Evolutionary conservation across 805 yeast genomes (phyloP).

Genomic region (Candida odintsovae): DNA sequence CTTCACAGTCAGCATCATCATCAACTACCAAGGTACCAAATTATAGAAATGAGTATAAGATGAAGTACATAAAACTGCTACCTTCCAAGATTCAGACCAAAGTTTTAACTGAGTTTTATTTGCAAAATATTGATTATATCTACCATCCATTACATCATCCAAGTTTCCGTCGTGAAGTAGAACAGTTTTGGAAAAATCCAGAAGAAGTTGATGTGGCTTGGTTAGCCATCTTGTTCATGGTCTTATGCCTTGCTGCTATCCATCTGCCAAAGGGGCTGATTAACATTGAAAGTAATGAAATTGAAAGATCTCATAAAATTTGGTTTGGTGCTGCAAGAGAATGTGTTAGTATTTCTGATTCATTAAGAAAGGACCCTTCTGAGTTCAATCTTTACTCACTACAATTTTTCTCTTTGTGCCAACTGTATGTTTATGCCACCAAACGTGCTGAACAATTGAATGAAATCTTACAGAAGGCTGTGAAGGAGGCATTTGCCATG

Average conservation of each 20-base stretch:
- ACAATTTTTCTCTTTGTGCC: conserved; percentile 24
- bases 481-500: conserved; percentile 21
- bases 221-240: conserved; percentile 20
- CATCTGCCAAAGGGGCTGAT: conserved; percentile 25
- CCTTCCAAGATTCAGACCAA: conserved; percentile 22
- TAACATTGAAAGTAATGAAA: conserved; percentile 19
- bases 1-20: neutral
- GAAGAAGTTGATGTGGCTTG: conserved; percentile 20
- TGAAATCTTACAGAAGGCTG: conserved; percentile 18
- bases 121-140: conserved; percentile 24
- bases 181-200: conserved; percentile 17
- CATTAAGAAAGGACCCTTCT: conserved; percentile 8
- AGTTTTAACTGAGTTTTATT: conserved; percentile 22
- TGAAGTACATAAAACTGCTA: conserved; percentile 15
- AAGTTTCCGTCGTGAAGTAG: conserved; percentile 14
- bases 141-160: conserved; percentile 28
- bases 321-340: conserved; percentile 25
- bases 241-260: conserved; percentile 21
- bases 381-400: conserved; percentile 16
- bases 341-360: conserved; percentile 17
- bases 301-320: conserved; percentile 20
- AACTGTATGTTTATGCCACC: conserved; percentile 25
- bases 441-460: conserved; percentile 22
- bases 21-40: conserved; percentile 1
- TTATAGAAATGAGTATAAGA: conserved; percentile 11